These are phyloP conservation scores for Pestalotiopsis fici DNA, from an alignment of 2,329 filamentous ascomycete species.

Conservation along the genomic window DNA sequence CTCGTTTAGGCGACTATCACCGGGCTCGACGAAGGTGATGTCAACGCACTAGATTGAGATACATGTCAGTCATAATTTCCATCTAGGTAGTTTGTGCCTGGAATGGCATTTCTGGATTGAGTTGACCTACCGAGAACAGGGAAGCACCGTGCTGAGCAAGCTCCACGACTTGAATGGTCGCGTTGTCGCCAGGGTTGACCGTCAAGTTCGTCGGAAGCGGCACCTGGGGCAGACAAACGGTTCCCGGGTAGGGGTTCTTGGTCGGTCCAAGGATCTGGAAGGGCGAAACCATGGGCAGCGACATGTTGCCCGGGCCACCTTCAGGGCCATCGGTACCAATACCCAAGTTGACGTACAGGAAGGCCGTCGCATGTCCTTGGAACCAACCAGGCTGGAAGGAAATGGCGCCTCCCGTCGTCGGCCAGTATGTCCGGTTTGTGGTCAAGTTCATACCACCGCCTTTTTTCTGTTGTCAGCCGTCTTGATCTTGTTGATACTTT, in stretches of 20 bases:
- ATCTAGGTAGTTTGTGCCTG: not conserved
- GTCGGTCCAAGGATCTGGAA: slow-evolving; percentile 83
- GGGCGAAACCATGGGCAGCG: slow-evolving; percentile 74
- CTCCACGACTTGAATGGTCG: slow-evolving; percentile 76
- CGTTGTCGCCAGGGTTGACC: slow-evolving; percentile 79
- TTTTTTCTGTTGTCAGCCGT: slow-evolving; percentile 47
- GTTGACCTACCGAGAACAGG: slow-evolving; percentile 63
- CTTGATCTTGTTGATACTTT: not conserved
- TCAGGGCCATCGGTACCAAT: slow-evolving; percentile 69
- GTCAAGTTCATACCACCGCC: slow-evolving; percentile 81
- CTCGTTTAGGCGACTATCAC: slow-evolving; percentile 64
- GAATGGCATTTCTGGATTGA: not conserved
- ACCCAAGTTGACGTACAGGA: slow-evolving; percentile 90
- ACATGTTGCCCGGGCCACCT: slow-evolving; percentile 80
- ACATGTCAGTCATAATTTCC: slow-evolving; percentile 6
- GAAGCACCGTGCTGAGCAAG: slow-evolving; percentile 70
- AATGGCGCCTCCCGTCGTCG: slow-evolving; percentile 81
- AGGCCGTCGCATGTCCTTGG: slow-evolving; percentile 78
- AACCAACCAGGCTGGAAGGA: slow-evolving; percentile 96
- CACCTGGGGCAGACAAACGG: slow-evolving; percentile 87
- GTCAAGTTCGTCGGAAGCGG: slow-evolving; percentile 72
- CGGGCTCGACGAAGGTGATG: slow-evolving; percentile 83
- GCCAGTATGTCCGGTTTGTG: slow-evolving; percentile 89
- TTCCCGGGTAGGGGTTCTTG: slow-evolving; percentile 83
- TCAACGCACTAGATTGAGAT: slow-evolving; percentile 77